phyloP scores from a whole-genome alignment of 352 stramenopile genomes.

The Blastocystis sp. region DNA sequence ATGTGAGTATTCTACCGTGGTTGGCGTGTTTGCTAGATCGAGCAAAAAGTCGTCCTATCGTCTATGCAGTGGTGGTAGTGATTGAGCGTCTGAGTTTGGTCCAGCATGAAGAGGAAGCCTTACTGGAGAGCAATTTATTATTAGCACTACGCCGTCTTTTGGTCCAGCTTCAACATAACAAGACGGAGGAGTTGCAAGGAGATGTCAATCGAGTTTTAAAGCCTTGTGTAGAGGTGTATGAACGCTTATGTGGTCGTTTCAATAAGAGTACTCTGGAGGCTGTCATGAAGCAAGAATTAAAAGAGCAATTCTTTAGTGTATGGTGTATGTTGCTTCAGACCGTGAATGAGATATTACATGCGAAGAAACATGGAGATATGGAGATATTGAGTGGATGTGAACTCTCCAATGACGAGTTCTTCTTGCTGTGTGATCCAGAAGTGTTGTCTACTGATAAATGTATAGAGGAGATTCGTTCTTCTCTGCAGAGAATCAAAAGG shows the following conservation, averaged over 20 bases:
- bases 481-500: not conserved
- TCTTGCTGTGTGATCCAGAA: conserved; percentile 18
- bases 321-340: not conserved
- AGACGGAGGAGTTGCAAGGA: not conserved
- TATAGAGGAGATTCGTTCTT: not conserved
- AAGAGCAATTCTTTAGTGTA: not conserved
- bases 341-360: not conserved
- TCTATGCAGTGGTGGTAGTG: not conserved
- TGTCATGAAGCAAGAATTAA: not conserved
- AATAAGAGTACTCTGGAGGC: not conserved
- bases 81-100: not conserved
- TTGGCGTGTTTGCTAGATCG: not conserved
- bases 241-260: not conserved
- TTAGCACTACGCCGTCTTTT: not conserved
- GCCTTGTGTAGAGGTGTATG: not conserved
- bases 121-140: not conserved
- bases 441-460: not conserved
- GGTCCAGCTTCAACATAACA: not conserved
- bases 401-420: conserved; percentile 50
- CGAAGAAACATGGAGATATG: not conserved
- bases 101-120: not conserved
- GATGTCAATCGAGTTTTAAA: conserved; percentile 19
- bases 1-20: conserved; percentile 38
- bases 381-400: not conserved
- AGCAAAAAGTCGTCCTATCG: not conserved